A percentile compares a stretch with the other conserved stretches of the same genome.
Conservation (phyloP, 129 eudicot species). For the Flaveria sonorensis region DNA sequence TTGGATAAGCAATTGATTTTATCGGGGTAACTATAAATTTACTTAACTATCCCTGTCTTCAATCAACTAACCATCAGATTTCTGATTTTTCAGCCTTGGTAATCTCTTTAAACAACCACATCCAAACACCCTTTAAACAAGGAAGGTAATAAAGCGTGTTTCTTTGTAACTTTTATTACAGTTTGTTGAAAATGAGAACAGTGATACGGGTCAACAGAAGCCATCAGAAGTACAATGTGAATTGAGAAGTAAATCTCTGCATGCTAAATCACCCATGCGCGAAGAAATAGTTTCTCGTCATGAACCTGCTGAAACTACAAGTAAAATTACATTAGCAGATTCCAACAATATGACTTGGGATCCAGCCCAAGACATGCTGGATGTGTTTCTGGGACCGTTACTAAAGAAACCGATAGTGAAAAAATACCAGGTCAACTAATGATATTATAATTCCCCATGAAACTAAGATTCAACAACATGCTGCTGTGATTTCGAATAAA, state of each 20-base stretch:
- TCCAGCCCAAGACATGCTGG: conserved; percentile 73
- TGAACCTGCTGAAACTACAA: conserved; percentile 21
- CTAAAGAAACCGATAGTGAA: conserved; percentile 39
- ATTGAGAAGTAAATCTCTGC: conserved; percentile 20
- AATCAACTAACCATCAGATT: not conserved
- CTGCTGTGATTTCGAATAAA: conserved; percentile 31
- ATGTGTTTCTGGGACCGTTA: conserved; percentile 66
- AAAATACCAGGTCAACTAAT: conserved; percentile 25
- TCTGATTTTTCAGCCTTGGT: not conserved
- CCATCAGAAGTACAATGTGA: conserved; percentile 20
- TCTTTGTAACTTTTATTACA: conserved; percentile 34
- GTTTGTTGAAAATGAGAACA: conserved; percentile 51
- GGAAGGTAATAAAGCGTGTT: not conserved
- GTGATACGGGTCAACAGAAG: conserved; percentile 24
- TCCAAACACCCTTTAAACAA: not conserved
- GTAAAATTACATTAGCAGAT: conserved; percentile 22
- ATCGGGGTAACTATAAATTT: not conserved
- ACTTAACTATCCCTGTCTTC: not conserved
- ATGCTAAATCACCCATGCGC: conserved; percentile 10
- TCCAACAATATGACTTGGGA: conserved; percentile 41
- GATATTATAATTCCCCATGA: conserved; percentile 36
- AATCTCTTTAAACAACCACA: not conserved
- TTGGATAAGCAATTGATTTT: no score
- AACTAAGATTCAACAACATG: conserved; percentile 28
- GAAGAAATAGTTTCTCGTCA: conserved; percentile 31